Base-by-base conservation (phyloP, 2,329 filamentous ascomycete genomes). In the Ophioceras dolichostomum region DNA sequence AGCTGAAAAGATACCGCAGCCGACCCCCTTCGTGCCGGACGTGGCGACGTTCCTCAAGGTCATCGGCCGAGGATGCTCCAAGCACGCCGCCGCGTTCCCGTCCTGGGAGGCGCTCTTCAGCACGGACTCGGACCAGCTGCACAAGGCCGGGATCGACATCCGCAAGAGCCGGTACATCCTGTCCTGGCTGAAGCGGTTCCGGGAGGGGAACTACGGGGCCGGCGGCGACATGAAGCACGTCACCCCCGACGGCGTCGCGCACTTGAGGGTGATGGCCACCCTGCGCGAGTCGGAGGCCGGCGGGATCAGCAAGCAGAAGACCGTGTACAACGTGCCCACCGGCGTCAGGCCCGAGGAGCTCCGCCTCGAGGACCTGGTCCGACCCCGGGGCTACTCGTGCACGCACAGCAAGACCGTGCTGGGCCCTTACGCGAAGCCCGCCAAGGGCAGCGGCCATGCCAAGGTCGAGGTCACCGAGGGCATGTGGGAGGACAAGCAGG, bases 51-150 rank as follows among this genome's bases (percentile, higher is more conserved):
- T 98, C 60, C 79, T 96, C 44, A 85, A 74, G 26, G 69, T 95
- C 41, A 95, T 96, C 60, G 91, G 91, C 49, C 88, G 91, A 45
- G 79, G 79, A 49, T 76, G 95, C 50, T 78, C 73, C 52, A 76
- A 82, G 53, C 85, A 95, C 64, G 74, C 82, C 34, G 68, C 75
- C 60, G 96, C 96, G 60, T 85, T 98, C 49, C 77, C 83, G 3
- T 80, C 82, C 10, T 96, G 91, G 91, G 82, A 91, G 37, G 75
- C 84, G 5, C 76, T 98, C 32, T 96, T 96, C 70, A 79, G 79
- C 32, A 68, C 91, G 45, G 79, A 76, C 17, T 86, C 84, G 14
- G 58, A 68, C 32, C 79, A 96, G 60, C 69, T 98, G 46, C 77
- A 79, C 46, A 79, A 89, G 49, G 69, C 91, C 14, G 89, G 91